A percentile compares a stretch with the other conserved stretches of the same genome.
These are phyloP conservation scores for Actinomortierella ambigua DNA, from an alignment of 371 early-diverging fungal species.

Conservation along the genomic window DNA sequence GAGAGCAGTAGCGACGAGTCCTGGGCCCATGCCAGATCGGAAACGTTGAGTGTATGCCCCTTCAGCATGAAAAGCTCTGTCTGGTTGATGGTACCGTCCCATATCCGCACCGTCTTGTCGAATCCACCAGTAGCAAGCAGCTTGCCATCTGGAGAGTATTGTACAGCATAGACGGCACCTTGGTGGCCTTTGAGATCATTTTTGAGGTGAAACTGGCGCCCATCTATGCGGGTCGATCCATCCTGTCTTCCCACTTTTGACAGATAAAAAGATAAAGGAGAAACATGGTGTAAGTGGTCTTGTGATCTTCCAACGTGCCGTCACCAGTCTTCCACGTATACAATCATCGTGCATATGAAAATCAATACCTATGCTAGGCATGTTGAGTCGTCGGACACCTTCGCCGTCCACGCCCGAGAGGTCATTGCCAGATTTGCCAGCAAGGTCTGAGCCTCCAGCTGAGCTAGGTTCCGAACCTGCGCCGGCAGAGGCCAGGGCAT, in stretches of 20 bases:
- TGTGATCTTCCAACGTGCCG: too few species aligned
- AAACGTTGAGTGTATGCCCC: slow-evolving; percentile 80
- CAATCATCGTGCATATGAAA: too few species aligned
- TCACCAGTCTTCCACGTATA: too few species aligned
- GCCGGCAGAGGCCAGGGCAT: slow-evolving; percentile 14
- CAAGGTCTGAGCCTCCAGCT: slow-evolving; percentile 13
- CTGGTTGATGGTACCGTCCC: slow-evolving; percentile 78
- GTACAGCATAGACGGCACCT: slow-evolving; percentile 86
- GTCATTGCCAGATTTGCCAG: slow-evolving; percentile 26
- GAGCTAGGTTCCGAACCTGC: slow-evolving; percentile 5
- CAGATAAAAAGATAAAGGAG: not conserved
- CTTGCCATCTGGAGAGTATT: slow-evolving; percentile 82
- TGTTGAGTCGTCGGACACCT: slow-evolving; percentile 36
- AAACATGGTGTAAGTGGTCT: too few species aligned
- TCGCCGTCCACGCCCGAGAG: slow-evolving; percentile 40
- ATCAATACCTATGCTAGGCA: slow-evolving; percentile 34
- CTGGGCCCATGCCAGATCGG: slow-evolving; percentile 81
- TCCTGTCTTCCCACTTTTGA: slow-evolving; percentile 40
- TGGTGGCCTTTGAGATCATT: slow-evolving; percentile 77
- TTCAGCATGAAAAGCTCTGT: slow-evolving; percentile 66
- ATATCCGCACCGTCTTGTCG: slow-evolving; percentile 89
- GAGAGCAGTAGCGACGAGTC: slow-evolving; percentile 79
- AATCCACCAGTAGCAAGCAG: slow-evolving; percentile 87
- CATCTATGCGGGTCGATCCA: slow-evolving; percentile 45
- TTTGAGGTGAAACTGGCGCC: slow-evolving; percentile 55